Evolutionary conservation across 2,329 filamentous ascomycete species (phyloP), one percentile per base, ranked within the genome.

Genomic region (Colletotrichum simmondsii): DNA sequence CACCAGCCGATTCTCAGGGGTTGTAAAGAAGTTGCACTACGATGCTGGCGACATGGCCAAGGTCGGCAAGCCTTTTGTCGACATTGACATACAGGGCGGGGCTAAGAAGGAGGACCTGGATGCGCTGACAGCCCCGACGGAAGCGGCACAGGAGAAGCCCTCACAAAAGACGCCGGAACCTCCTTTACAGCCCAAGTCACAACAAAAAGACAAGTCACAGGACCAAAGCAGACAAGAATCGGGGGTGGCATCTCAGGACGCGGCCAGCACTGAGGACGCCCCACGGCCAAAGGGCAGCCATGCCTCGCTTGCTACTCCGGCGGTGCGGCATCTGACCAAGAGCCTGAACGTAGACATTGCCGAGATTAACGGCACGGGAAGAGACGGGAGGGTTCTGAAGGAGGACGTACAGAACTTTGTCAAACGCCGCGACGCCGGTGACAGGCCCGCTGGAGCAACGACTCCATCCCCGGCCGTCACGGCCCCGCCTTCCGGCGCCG

Each of bases 21-120:
- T 98, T 0, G 96, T 99, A 77, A 98, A 98, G 87, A 98, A 95
- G 85, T 87, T 99, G 57, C 91, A 98, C 84, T 98, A 98, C 82
- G 95, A 98, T 75, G 92, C 95, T 37, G 97, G 98, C 76, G 97
- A 98, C 77, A 98, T 98, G 90, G 96, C 96, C 64, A 95, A 94
- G 80, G 97, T 98, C 30, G 97, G 97, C 76, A 95, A 97, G 90
- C 93, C 95, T 16, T 91, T 98, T 79, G 93, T 98, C 75, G 96
- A 98, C 80, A 98, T 98, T 75, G 96, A 98, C 82, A 95, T 98
- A 76, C 91, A 94, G 78, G 94, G 93, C 72, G 92, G 92, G 49
- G 91, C 92, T 75, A 92, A 90, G 75, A 85, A 90, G 65, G 91
- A 91, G 73, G 90, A 93, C 76, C 81, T 85, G 37, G 82, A 83